These are phyloP conservation scores for Mycena latifolia DNA, from an alignment of 768 basidiomycete genomes.

Conservation along the genomic window DNA sequence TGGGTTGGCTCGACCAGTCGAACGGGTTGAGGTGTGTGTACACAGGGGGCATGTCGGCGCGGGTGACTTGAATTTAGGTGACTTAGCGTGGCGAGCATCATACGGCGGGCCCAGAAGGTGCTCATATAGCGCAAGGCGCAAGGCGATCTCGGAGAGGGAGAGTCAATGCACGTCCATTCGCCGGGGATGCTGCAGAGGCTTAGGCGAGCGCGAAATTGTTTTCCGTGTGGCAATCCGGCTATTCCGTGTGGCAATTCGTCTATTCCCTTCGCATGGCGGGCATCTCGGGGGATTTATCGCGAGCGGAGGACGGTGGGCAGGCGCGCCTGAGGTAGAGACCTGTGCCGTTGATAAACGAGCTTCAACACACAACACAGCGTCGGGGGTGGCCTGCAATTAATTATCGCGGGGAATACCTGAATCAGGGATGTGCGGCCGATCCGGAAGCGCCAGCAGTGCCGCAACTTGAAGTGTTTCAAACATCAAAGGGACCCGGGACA, in stretches of 20 bases:
- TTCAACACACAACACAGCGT: constrained; percentile 1
- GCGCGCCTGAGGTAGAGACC: background rate
- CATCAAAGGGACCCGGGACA: background rate
- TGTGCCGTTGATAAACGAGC: constrained; percentile 9
- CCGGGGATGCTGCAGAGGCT: background rate
- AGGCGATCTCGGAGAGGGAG: constrained; percentile 21
- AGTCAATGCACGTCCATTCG: background rate
- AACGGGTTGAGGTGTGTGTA: constrained; percentile 50
- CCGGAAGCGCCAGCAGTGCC: background rate
- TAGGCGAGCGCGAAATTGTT: background rate
- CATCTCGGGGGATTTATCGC: constrained; percentile 10
- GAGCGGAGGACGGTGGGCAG: background rate
- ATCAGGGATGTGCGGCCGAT: background rate
- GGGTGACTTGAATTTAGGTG: background rate
- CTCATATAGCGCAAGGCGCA: constrained; percentile 16
- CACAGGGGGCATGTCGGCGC: constrained; percentile 14
- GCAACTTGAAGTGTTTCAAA: background rate
- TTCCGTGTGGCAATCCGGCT: constrained; percentile 11
- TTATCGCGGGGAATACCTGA: background rate
- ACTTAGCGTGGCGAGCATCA: background rate
- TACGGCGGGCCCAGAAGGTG: background rate
- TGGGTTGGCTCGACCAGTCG: constrained; percentile 46
- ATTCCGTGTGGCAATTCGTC: background rate
- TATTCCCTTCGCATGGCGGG: constrained; percentile 7
- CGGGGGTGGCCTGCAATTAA: background rate